Percentiles rank a stretch among this genome's conserved stretches.
Conservation (phyloP, 768 basidiomycete genomes). For the Myochromella boudieri region DNA sequence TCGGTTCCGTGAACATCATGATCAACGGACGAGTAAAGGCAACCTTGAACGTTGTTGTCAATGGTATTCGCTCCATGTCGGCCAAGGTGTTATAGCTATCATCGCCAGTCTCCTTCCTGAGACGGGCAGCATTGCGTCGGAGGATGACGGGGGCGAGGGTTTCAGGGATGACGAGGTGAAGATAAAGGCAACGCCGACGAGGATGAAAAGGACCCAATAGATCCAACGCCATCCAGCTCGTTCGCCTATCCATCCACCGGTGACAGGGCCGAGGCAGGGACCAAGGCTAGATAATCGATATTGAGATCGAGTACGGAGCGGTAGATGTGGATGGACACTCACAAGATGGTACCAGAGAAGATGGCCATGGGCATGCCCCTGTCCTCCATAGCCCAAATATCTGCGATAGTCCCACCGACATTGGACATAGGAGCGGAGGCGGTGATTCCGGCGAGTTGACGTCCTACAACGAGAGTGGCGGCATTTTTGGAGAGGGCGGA, state of each 20-base stretch:
- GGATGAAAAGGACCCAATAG: slow-evolving; percentile 49
- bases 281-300: slow-evolving; percentile 29
- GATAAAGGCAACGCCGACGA: slow-evolving; percentile 34
- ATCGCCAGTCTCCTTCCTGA: slow-evolving; percentile 37
- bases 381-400: slow-evolving; percentile 39
- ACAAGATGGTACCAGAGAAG: slow-evolving; percentile 50
- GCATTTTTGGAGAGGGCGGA: slow-evolving; percentile 43
- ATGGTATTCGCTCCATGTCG: slow-evolving; percentile 2
- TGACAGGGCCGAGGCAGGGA: slow-evolving; percentile 48
- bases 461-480: slow-evolving; percentile 39
- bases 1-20: slow-evolving; percentile 9
- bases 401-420: slow-evolving; percentile 42
- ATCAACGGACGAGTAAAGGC: slow-evolving; percentile 3
- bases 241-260: slow-evolving; percentile 48
- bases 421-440: slow-evolving; percentile 30
- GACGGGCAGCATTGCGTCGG: slow-evolving; percentile 35
- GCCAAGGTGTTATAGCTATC: slow-evolving; percentile 9
- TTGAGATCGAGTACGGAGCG: not conserved
- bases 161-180: slow-evolving; percentile 49
- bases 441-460: slow-evolving; percentile 31
- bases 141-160: slow-evolving; percentile 50
- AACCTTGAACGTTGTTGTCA: not conserved
- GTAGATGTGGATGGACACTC: slow-evolving; percentile 7
- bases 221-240: slow-evolving; percentile 47
- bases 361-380: slow-evolving; percentile 49